Percentiles rank a stretch among this genome's conserved stretches.
phyloP scores from a whole-genome alignment of 108 stramenopile species.

The Nitzschia palea region DNA sequence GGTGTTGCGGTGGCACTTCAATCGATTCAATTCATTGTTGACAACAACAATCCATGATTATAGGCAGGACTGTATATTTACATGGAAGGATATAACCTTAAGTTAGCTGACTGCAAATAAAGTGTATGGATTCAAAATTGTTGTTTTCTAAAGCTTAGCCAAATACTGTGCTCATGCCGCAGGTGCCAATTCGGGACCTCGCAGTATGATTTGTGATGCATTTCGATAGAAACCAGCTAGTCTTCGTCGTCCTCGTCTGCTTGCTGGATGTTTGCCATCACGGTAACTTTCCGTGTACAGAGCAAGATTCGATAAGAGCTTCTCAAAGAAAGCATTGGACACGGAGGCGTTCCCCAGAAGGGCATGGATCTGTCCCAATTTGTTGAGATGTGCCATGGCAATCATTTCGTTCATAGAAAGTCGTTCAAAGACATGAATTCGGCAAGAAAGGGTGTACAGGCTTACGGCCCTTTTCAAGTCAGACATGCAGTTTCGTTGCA shows the following conservation, averaged over 20 bases:
- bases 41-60: no score
- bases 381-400: neutral
- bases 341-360: neutral
- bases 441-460: slow-evolving; percentile 3
- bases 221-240: neutral
- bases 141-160: no score
- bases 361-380: neutral
- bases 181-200: neutral
- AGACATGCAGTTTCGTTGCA: neutral
- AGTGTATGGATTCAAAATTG: no score
- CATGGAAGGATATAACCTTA: no score
- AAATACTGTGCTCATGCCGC: no score
- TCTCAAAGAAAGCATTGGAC: neutral
- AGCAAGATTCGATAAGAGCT: neutral
- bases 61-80: no score
- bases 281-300: neutral
- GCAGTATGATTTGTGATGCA: neutral
- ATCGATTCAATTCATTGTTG: slow-evolving; percentile 21
- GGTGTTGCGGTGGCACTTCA: slow-evolving; percentile 38
- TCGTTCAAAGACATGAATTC: neutral
- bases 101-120: no score
- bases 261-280: neutral
- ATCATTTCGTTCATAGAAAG: neutral
- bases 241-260: neutral
- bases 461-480: neutral